These are phyloP conservation scores for Ganoderma multipileum DNA, from an alignment of 1,284 basidiomycete species.

Conservation along the genomic window DNA sequence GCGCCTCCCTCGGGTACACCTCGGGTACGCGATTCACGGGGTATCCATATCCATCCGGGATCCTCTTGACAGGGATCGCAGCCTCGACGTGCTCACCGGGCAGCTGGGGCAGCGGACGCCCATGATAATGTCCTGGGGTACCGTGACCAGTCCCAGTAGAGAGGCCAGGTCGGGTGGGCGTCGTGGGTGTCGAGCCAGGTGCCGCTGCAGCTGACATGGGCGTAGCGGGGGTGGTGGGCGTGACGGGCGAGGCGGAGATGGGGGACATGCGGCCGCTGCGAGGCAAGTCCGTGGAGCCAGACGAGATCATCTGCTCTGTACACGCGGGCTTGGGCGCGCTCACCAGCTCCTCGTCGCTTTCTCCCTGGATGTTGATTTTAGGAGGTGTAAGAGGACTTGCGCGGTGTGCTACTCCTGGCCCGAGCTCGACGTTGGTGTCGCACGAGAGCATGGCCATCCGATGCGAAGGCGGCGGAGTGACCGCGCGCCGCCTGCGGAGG, in stretches of 20 bases:
- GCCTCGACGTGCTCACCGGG: slow-evolving; percentile 30
- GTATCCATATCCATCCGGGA: slow-evolving; percentile 23
- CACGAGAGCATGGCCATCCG: slow-evolving; percentile 20
- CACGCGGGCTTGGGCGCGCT: slow-evolving; percentile 14
- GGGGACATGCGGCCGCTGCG: background rate
- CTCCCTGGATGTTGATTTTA: background rate
- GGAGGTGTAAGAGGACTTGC: background rate
- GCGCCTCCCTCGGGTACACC: slow-evolving; percentile 6
- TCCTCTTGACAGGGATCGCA: slow-evolving; percentile 19
- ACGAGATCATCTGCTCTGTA: slow-evolving; percentile 21
- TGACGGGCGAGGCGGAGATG: slow-evolving; percentile 5
- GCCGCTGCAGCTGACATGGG: slow-evolving; percentile 18
- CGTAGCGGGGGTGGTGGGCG: slow-evolving; percentile 2
- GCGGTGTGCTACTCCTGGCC: background rate
- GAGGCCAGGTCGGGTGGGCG: slow-evolving; percentile 21
- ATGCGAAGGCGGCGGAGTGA: slow-evolving; percentile 24
- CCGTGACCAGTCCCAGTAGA: slow-evolving; percentile 14
- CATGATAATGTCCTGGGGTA: slow-evolving; percentile 37
- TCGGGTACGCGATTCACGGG: slow-evolving; percentile 25
- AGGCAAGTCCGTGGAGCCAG: background rate
- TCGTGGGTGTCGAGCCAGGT: slow-evolving; percentile 34
- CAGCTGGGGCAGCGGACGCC: slow-evolving; percentile 42
- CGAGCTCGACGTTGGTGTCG: slow-evolving; percentile 10
- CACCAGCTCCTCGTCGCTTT: slow-evolving; percentile 8
- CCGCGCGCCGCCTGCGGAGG: slow-evolving; percentile 23